These are phyloP conservation scores for Magnusiomyces fungicola DNA, from an alignment of 1,139 yeast species.

Conservation along the genomic window DNA sequence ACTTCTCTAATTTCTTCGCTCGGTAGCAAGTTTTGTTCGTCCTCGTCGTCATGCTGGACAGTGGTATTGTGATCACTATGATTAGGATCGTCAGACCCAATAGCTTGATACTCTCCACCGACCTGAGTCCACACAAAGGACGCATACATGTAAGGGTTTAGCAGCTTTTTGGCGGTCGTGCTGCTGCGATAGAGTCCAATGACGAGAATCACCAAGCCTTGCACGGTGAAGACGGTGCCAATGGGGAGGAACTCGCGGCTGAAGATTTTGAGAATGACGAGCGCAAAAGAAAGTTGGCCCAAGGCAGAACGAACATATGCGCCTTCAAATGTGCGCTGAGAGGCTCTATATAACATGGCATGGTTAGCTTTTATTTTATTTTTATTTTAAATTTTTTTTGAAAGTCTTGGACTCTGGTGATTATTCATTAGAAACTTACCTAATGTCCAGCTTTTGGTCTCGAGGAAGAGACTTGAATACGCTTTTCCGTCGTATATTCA, in stretches of 20 bases:
- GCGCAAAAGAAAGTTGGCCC: constrained; percentile 32
- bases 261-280: constrained; percentile 34
- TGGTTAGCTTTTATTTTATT: too few species aligned
- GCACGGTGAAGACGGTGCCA: constrained; percentile 34
- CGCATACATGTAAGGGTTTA: neutral
- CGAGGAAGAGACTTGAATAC: too few species aligned
- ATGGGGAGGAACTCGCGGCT: constrained; percentile 34
- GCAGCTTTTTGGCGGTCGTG: neutral
- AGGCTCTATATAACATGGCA: too few species aligned
- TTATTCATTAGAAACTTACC: too few species aligned
- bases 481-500: too few species aligned
- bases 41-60: constrained; percentile 10
- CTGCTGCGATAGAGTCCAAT: constrained; percentile 30
- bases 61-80: neutral
- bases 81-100: neutral
- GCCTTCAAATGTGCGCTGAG: constrained; percentile 39
- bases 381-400: too few species aligned
- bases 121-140: constrained; percentile 14
- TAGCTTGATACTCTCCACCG: constrained; percentile 4
- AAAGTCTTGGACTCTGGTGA: too few species aligned
- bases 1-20: neutral
- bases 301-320: constrained; percentile 38
- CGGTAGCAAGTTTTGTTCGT: constrained; percentile 9
- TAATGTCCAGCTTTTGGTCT: too few species aligned
- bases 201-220: constrained; percentile 31